These are phyloP conservation scores for Pseudopithomyces maydicus DNA, from an alignment of 2,329 filamentous ascomycete species.

Conservation along the genomic window DNA sequence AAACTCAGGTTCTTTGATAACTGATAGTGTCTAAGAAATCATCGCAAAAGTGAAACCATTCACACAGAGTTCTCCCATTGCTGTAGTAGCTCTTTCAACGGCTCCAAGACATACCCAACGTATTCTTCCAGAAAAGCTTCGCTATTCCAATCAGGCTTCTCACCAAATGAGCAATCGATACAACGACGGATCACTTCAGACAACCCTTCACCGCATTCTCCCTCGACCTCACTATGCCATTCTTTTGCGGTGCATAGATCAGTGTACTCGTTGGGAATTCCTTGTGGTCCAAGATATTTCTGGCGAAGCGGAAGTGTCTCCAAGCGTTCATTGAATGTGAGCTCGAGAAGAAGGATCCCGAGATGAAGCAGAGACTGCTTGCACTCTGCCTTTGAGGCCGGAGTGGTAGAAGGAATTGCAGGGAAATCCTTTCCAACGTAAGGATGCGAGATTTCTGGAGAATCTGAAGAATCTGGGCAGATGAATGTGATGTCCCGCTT, in stretches of 20 bases:
- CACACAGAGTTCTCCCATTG: not conserved
- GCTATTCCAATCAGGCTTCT: constrained; percentile 43
- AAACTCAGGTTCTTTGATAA: too few species aligned
- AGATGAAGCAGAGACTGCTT: not conserved
- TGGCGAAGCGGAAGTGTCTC: not conserved
- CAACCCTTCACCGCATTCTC: not conserved
- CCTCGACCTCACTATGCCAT: not conserved
- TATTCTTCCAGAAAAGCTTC: not conserved
- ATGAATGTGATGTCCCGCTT: too few species aligned
- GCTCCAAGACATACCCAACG: constrained; percentile 56
- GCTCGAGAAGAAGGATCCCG: not conserved
- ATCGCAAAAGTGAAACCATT: too few species aligned
- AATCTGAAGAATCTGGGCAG: too few species aligned
- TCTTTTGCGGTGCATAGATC: not conserved
- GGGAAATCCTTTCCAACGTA: not conserved
- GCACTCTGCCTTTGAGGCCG: not conserved
- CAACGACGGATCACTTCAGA: not conserved
- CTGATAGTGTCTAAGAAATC: too few species aligned
- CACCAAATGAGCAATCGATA: constrained; percentile 50
- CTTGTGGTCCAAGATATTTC: not conserved
- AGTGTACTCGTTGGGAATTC: not conserved
- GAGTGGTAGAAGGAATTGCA: too few species aligned
- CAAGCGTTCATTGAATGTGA: not conserved
- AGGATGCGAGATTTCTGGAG: too few species aligned
- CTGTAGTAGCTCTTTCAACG: not conserved